Percentiles rank a stretch among this genome's conserved stretches.
Evolutionary conservation across 2,329 filamentous ascomycete species (phyloP).

Genomic region (Cladobotryum protrusum): DNA sequence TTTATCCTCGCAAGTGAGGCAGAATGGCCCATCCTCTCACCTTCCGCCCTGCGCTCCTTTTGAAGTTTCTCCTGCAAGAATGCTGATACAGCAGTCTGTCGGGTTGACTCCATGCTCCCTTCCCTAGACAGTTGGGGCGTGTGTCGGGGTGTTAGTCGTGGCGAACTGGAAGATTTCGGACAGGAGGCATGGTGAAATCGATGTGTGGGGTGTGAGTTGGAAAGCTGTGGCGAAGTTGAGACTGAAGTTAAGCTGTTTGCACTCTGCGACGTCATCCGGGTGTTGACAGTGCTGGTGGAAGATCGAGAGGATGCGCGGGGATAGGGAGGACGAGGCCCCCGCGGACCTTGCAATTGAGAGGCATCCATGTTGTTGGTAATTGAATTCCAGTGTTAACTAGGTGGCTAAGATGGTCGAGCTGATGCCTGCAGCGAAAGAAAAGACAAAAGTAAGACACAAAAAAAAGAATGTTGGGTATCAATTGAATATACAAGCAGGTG

Average conservation of each 20-base stretch:
- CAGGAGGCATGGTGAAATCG: constrained; percentile 32
- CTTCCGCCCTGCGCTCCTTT: constrained; percentile 44
- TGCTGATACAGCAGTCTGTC: constrained; percentile 39
- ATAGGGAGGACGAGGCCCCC: constrained; percentile 25
- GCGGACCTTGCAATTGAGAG: constrained; percentile 18
- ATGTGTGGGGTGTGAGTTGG: constrained; percentile 31
- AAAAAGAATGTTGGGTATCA: background rate
- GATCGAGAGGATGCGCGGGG: constrained; percentile 41
- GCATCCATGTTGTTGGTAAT: constrained; percentile 25
- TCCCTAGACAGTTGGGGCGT: constrained; percentile 38
- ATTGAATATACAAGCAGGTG: background rate
- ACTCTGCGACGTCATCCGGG: constrained; percentile 35
- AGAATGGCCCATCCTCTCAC: constrained; percentile 32
- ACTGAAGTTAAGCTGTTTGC: constrained; percentile 37
- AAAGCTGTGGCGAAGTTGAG: constrained; percentile 29
- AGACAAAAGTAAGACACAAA: background rate
- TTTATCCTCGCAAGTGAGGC: constrained; percentile 28
- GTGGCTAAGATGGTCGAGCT: background rate
- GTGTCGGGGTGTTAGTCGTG: constrained; percentile 34
- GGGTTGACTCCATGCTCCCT: constrained; percentile 34
- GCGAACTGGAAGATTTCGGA: constrained; percentile 26
- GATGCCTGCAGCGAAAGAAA: constrained; percentile 9
- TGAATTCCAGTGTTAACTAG: background rate
- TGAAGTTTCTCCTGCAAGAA: constrained; percentile 52
- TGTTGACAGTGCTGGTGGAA: constrained; percentile 38